These are phyloP conservation scores for Nitzschia inconspicua DNA, from an alignment of 108 stramenopile genomes.

Conservation along the genomic window DNA sequence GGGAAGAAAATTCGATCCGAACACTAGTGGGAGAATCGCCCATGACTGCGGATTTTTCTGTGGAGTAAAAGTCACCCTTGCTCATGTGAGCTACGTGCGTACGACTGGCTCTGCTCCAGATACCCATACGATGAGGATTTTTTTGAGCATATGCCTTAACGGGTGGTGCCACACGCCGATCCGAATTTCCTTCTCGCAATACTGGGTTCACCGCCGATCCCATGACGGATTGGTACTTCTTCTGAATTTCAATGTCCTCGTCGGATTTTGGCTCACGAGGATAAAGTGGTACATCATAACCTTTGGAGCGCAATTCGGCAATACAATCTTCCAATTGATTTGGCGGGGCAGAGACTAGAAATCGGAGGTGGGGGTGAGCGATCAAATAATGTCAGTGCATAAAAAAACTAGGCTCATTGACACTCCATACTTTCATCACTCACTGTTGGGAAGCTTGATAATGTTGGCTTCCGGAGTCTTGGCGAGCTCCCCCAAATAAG, in stretches of 20 bases:
- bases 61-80: constrained; percentile 85
- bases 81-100: constrained; percentile 93
- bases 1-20: constrained; percentile 59
- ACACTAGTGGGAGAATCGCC: constrained; percentile 59
- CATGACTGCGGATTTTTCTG: constrained; percentile 71
- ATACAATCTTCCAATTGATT: constrained; percentile 90
- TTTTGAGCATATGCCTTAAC: constrained; percentile 93
- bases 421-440: not conserved
- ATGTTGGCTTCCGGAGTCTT: constrained; percentile 77
- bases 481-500: constrained; percentile 78
- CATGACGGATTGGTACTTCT: constrained; percentile 71
- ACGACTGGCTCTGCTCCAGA: constrained; percentile 78
- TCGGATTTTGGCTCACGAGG: constrained; percentile 71
- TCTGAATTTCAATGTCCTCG: constrained; percentile 65
- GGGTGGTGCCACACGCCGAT: constrained; percentile 87
- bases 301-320: constrained; percentile 84
- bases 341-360: constrained; percentile 71
- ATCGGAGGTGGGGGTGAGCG: constrained; percentile 25
- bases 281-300: constrained; percentile 90
- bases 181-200: constrained; percentile 90
- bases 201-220: constrained; percentile 93
- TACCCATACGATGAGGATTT: constrained; percentile 93
- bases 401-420: not conserved
- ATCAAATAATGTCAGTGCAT: not conserved
- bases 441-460: constrained; percentile 74